Conservation (phyloP, 306 rosid species). For the Cucumis cinereus region DNA sequence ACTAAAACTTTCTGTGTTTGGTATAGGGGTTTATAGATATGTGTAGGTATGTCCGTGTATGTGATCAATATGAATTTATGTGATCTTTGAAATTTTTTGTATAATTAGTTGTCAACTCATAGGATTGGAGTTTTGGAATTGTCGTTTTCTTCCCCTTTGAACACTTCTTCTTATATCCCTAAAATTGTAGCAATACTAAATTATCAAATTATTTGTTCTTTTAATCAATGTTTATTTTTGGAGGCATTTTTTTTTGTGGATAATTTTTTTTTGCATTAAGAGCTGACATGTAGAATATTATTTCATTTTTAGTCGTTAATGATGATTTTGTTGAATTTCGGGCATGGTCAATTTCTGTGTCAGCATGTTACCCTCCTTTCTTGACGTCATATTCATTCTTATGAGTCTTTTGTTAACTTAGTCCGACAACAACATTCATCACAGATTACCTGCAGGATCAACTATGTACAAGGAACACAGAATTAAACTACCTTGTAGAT, state of each 20-base stretch:
- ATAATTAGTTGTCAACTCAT: not conserved
- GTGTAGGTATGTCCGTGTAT: not conserved
- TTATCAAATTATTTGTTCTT: not conserved
- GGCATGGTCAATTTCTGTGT: conserved; percentile 5
- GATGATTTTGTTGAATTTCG: conserved; percentile 2
- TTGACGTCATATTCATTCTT: conserved; percentile 1
- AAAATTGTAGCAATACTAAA: not conserved
- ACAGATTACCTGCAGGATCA: conserved; percentile 88
- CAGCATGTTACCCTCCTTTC: not conserved
- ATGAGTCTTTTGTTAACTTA: conserved; percentile 6
- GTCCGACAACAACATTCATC: conserved; percentile 19
- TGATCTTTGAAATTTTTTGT: no score
- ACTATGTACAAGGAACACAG: conserved; percentile 45
- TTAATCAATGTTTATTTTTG: not conserved
- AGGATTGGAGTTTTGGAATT: not conserved
- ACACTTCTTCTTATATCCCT: not conserved
- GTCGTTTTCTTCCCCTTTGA: not conserved
- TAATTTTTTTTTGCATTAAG: not conserved
- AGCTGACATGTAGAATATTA: not conserved
- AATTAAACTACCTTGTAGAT: conserved; percentile 42
- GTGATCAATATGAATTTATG: not conserved
- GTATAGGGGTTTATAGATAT: not conserved
- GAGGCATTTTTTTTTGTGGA: not conserved
- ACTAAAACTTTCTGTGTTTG: not conserved
- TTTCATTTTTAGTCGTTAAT: not conserved